Conservation (phyloP, 2,329 filamentous ascomycete genomes). For the Lasiodiplodia hormozganensis region DNA sequence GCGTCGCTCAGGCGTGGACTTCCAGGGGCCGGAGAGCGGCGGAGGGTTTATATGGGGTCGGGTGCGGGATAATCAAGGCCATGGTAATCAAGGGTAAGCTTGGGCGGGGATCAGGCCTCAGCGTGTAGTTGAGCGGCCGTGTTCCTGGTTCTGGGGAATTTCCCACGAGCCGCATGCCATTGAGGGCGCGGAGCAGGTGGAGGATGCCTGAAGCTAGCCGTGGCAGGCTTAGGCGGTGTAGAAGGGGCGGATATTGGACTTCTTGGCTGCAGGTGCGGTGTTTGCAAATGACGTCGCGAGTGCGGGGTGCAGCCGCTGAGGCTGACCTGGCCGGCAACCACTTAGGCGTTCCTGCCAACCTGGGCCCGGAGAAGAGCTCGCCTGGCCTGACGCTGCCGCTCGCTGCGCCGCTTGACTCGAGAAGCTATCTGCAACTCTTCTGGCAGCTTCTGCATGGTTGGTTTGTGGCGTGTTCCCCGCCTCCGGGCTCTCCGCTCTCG, state of each 20-base stretch:
- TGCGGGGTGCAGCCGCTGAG: conserved; percentile 15
- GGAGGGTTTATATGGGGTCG: background rate
- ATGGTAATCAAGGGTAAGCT: background rate
- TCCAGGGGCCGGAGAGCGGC: background rate
- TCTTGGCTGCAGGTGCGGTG: conserved; percentile 10
- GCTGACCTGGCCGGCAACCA: background rate
- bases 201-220: background rate
- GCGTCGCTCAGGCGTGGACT: background rate
- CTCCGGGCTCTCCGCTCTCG: background rate
- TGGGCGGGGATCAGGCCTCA: background rate
- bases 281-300: conserved; percentile 14
- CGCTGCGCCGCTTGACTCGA: background rate
- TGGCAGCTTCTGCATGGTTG: background rate
- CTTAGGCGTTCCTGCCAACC: background rate
- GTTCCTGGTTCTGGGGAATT: background rate
- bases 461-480: background rate
- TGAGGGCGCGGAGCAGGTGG: conserved; percentile 9
- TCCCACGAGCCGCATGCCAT: conserved; percentile 22
- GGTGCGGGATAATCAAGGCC: background rate
- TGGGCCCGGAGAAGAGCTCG: background rate
- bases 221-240: background rate
- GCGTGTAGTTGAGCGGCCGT: background rate
- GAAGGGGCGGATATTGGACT: background rate
- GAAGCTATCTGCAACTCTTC: background rate
- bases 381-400: background rate